A percentile compares a stretch with the other conserved stretches of the same genome.
phyloP scores from a whole-genome alignment of 805 yeast genomes.

The Wickerhamia fluorescens region DNA sequence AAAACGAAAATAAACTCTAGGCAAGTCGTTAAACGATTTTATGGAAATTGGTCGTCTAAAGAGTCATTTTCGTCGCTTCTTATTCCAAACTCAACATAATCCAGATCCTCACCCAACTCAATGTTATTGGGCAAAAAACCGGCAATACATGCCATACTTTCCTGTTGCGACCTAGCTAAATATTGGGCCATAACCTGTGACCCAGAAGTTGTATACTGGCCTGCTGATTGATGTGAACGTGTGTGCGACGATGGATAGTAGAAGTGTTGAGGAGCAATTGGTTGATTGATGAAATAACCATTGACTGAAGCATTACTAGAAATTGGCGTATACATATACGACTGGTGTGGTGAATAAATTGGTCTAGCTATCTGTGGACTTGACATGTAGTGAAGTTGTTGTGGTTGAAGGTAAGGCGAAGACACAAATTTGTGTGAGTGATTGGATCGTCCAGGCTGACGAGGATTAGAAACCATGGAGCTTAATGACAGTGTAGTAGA shows the following conservation, averaged over 20 bases:
- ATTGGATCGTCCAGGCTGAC: slow-evolving; percentile 8
- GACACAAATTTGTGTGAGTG: slow-evolving; percentile 5
- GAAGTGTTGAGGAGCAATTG: slow-evolving; percentile 5
- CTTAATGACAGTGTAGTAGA: slow-evolving; percentile 15
- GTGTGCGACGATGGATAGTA: slow-evolving; percentile 4
- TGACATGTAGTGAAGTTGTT: slow-evolving; percentile 6
- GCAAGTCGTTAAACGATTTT: too few relatives aligned
- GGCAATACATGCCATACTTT: slow-evolving; percentile 43
- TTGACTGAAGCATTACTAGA: slow-evolving; percentile 8
- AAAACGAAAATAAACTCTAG: too few relatives aligned
- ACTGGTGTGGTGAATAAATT: slow-evolving; percentile 4
- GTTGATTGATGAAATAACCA: slow-evolving; percentile 4
- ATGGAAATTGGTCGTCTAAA: too few relatives aligned
- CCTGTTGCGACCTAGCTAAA: slow-evolving; percentile 65
- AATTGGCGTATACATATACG: slow-evolving; percentile 2
- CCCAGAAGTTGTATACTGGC: slow-evolving; percentile 35
- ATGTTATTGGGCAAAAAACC: too few relatives aligned
- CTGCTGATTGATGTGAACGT: slow-evolving; percentile 6
- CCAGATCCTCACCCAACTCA: slow-evolving; percentile 12
- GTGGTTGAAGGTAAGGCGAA: slow-evolving; percentile 6
- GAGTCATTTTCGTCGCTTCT: slow-evolving; percentile 1
- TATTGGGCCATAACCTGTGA: slow-evolving; percentile 76
- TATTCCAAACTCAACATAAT: too few relatives aligned
- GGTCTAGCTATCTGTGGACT: slow-evolving; percentile 3
- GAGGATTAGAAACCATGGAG: slow-evolving; percentile 8